Evolutionary conservation across 306 rosid species (phyloP).

Genomic region (Glycine soja): DNA sequence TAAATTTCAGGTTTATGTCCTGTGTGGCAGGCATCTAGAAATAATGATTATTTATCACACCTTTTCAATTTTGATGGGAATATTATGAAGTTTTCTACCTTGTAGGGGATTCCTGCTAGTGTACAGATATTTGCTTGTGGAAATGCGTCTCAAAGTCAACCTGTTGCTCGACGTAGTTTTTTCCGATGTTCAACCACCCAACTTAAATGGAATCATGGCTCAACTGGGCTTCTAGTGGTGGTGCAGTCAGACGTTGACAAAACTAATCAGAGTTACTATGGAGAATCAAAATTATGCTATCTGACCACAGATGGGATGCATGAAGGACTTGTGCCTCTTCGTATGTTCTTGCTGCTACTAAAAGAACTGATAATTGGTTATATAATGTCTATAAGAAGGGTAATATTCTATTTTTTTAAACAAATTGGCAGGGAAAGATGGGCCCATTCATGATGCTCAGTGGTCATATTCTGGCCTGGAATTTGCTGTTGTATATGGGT

Average conservation of each 20-base stretch:
- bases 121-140: conserved; percentile 76
- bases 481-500: conserved; percentile 93
- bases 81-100: conserved; percentile 27
- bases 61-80: conserved; percentile 34
- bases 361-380: conserved; percentile 30
- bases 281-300: conserved; percentile 90
- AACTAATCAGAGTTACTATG: conserved; percentile 97
- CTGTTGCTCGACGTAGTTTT: conserved; percentile 83
- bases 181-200: conserved; percentile 89
- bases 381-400: conserved; percentile 30
- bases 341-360: conserved; percentile 58
- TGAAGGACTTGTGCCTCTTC: conserved; percentile 93
- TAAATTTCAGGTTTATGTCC: conserved; percentile 17
- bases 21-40: conserved; percentile 28
- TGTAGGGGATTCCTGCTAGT: conserved; percentile 92
- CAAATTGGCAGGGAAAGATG: conserved; percentile 89
- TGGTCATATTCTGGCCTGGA: conserved; percentile 87
- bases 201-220: conserved; percentile 82
- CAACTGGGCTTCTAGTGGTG: conserved; percentile 83
- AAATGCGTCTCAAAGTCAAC: conserved; percentile 69
- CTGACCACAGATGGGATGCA: conserved; percentile 83
- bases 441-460: conserved; percentile 95
- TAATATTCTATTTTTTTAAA: conserved; percentile 29
- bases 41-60: background rate
- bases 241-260: conserved; percentile 95